Evolutionary conservation across 352 stramenopile species (phyloP), one percentile per base, ranked within the genome.

Genomic region (Phytophthora fragariae): DNA sequence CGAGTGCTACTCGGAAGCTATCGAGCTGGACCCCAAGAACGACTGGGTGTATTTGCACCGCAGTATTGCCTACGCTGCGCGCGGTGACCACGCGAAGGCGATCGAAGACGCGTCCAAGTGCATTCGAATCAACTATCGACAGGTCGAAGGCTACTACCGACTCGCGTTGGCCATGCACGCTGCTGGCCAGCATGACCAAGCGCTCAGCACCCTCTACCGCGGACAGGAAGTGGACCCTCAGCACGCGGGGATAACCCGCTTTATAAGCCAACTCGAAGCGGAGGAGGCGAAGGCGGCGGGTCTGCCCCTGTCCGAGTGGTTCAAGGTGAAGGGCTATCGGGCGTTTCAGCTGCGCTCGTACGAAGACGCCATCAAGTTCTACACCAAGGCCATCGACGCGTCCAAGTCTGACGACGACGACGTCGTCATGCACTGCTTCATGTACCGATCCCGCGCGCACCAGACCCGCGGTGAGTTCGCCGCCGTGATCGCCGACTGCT

Each of bases 301-400:
- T 11, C 68, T 87, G 17, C 55, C 67, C 19, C 55, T 88, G 5
- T 60, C 80, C 1, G 59, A 69, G 17, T 90, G 82, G 82, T 85
- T 86, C 68, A 90, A 90, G 57, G 73, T 84, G 57, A 83, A 97
- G 81, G 95, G 95, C 27, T 98, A 98, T 71, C 81, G 85, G 10
- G 95, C 93, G 37, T 98, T 98, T 79, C 95, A 98, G 76, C 60
- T 84, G 29, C 88, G 92, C 12, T 89, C 96, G 53, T 98, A 97
- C 65, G 81, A 84, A 24, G 76, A 94, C 44, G 95, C 95, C 29
- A 97, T 98, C 68, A 89, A 82, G 27, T 98, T 97, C 62, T 98
- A 98, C 85, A 95, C 94, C 49, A 92, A 97, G 39, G 95, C 93
- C 14, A 97, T 97, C 24, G 74, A 83, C 7, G 76, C 76, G 5